Evolutionary conservation across 257 asterid genomes (phyloP).

Genomic region (Solanum sparsipilum): DNA sequence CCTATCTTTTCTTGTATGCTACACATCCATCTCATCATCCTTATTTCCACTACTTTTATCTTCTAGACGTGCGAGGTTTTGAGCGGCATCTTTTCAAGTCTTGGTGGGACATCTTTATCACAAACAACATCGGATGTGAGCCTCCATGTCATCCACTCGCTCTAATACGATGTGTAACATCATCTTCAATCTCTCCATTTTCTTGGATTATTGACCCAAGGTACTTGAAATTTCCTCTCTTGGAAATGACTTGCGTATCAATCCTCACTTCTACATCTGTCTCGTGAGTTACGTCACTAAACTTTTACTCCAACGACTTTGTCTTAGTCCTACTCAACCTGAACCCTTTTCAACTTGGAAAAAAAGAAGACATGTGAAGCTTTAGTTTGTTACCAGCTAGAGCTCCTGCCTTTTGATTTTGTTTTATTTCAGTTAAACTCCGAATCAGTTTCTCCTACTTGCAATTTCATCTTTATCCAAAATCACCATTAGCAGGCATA

Average conservation of each 20-base stretch:
- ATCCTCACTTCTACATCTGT: neutral
- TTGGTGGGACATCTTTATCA: neutral
- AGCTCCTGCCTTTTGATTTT: neutral
- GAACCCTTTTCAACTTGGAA: neutral
- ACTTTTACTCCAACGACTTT: neutral
- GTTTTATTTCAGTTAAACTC: neutral
- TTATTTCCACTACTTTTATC: neutral
- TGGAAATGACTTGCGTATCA: neutral
- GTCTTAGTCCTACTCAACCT: neutral
- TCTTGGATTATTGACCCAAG: neutral
- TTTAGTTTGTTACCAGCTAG: neutral
- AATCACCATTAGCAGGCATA: neutral
- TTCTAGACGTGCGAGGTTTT: neutral
- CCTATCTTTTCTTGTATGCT: neutral
- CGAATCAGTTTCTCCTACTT: neutral
- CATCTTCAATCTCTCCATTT: neutral
- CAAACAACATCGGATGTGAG: neutral
- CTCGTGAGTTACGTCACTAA: neutral
- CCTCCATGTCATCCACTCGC: neutral
- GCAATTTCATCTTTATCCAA: neutral
- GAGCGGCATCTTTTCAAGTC: neutral
- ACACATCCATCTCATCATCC: neutral
- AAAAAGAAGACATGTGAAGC: neutral
- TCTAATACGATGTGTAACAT: neutral
- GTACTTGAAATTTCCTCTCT: neutral